Percentiles rank a stretch among this genome's conserved stretches.
Evolutionary conservation across 345 rosid genomes (phyloP).

Genomic region (Bretschneidera sinensis): DNA sequence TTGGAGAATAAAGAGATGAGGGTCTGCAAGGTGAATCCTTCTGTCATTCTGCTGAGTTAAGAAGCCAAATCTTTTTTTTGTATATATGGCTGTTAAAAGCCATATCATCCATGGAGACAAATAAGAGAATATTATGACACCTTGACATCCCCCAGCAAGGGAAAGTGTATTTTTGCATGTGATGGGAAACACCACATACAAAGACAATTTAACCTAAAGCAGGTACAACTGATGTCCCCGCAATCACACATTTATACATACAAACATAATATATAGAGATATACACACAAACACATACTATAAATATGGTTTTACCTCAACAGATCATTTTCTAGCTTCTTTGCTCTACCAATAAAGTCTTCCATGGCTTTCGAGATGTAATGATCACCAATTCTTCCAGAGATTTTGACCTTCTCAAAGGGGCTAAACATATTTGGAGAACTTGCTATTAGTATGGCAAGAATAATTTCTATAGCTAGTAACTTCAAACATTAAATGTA

Average conservation of each 20-base stretch:
- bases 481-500: not conserved
- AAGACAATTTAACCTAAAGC: not conserved
- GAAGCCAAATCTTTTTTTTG: no score
- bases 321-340: slow-evolving; percentile 53
- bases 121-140: no score
- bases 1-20: no score
- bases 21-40: no score
- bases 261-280: no score
- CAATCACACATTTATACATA: not conserved
- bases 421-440: slow-evolving; percentile 25
- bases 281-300: no score
- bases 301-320: no score
- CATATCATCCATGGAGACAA: no score
- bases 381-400: slow-evolving; percentile 42
- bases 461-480: not conserved
- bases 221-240: not conserved
- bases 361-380: slow-evolving; percentile 61
- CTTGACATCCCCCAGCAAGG: no score
- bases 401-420: slow-evolving; percentile 34
- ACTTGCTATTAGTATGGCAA: not conserved
- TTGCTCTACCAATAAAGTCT: slow-evolving; percentile 46
- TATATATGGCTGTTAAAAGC: no score
- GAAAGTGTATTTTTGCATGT: not conserved
- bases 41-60: no score
- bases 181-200: not conserved